phyloP scores from a whole-genome alignment of 2,329 filamentous ascomycete genomes.

The Reticulascus tulasneorum region DNA sequence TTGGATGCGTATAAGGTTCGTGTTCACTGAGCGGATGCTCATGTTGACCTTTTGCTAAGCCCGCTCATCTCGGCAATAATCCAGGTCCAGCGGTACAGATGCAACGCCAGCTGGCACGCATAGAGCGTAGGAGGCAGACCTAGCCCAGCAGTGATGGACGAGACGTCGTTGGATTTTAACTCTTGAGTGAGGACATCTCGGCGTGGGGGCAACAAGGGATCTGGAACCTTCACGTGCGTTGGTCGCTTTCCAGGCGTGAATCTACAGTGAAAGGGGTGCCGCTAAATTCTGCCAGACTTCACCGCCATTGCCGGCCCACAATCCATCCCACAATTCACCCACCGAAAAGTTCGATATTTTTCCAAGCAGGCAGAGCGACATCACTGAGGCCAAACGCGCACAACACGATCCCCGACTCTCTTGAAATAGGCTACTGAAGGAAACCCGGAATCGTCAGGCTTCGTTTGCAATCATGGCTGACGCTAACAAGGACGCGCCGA shows the following conservation, averaged over 20 bases:
- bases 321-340: conserved; percentile 38
- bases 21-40: too few relatives aligned
- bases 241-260: neutral
- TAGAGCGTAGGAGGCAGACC: too few relatives aligned
- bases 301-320: conserved; percentile 38
- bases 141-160: too few relatives aligned
- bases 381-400: conserved; percentile 11
- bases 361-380: conserved; percentile 19
- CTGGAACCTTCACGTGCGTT: neutral
- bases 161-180: conserved; percentile 18
- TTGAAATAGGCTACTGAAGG: too few relatives aligned
- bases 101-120: too few relatives aligned
- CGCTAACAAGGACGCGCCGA: conserved; percentile 60
- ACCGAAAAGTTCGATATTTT: conserved; percentile 42
- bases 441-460: conserved; percentile 19
- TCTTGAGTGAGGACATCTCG: conserved; percentile 12
- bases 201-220: conserved; percentile 12
- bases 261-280: neutral
- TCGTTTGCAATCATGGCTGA: conserved; percentile 52
- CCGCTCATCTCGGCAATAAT: too few relatives aligned
- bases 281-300: conserved; percentile 28
- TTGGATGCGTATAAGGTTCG: too few relatives aligned
- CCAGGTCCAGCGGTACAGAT: too few relatives aligned
- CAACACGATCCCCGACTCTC: conserved; percentile 21
- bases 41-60: too few relatives aligned